Conservation (phyloP, 2,329 filamentous ascomycete genomes). For the Botryosphaeria dothidea region DNA sequence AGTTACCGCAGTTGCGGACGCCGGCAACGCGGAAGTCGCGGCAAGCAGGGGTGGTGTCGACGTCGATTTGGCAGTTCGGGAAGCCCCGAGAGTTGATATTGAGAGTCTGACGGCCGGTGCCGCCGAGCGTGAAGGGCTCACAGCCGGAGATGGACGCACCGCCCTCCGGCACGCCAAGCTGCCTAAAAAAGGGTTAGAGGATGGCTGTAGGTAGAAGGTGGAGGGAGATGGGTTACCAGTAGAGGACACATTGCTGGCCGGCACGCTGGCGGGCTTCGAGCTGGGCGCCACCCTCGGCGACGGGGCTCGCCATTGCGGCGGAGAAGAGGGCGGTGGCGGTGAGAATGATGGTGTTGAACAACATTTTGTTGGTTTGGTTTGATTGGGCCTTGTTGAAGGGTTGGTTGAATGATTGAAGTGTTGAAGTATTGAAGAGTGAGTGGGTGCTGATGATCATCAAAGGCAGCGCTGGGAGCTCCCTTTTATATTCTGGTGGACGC, state of each 20-base stretch:
- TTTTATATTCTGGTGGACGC: too few species aligned
- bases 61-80: neutral
- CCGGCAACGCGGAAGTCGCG: neutral
- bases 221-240: neutral
- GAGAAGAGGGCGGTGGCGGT: neutral
- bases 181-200: neutral
- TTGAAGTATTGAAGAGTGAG: too few species aligned
- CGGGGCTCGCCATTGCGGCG: neutral
- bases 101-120: neutral
- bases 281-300: neutral
- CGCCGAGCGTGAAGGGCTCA: neutral
- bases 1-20: neutral
- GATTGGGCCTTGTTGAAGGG: too few species aligned
- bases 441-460: too few species aligned
- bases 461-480: too few species aligned
- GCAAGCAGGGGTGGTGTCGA: neutral
- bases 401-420: too few species aligned
- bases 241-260: neutral
- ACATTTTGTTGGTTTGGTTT: too few species aligned
- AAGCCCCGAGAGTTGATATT: neutral
- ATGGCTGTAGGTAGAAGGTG: neutral
- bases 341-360: neutral
- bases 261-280: neutral
- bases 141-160: neutral
- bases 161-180: neutral